Base-by-base conservation (phyloP, 768 basidiomycete species). In the Panaeolus papilionaceus region DNA sequence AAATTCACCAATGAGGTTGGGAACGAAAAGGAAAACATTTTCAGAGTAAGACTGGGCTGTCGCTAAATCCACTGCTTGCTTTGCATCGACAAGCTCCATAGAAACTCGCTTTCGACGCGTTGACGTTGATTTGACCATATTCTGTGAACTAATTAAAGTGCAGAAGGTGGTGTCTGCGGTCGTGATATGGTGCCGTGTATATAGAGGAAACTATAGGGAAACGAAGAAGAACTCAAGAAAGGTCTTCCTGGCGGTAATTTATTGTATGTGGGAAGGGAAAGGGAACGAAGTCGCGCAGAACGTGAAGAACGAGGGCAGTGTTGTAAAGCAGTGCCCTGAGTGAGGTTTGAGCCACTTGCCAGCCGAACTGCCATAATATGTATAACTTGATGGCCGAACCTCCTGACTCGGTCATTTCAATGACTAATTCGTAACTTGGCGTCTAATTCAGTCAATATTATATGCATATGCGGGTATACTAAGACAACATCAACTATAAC, bases 1-100 rank as follows among this genome's bases (percentile, higher is more conserved):
- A 45, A 40, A 79, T 90, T 72, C 72, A 90, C 95, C 97, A 77
- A 99, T 98, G 74, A 99, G 83, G 80, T 99, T 99, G 44, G 98
- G 96, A 16, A 96, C 87, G 81, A 99, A 99, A 63, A 99, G 88
- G 79, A 97, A 99, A 71, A 99, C 92, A 78, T 98, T 99, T 82
- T 99, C 98, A 40, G 93, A 91, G 72, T 93, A 93, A 0, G 89
- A 83, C 79, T 94, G 93, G 14, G 89, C 90, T 12, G 92, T 95
- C 33, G 94, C 94, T 62, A 95, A 87, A 77, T 94, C 94, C 38
- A 96, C 89, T 9, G 93, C 94, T 67, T 89, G 87, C 75, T 94
- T 93, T 66, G 94, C 92, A 77, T 94, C 92, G 64, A 94, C 89
- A 33, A 92, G 83, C 70, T 90, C 89, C 63, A 92, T 83, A 8